These are phyloP conservation scores for Blastocystis sp. DNA, from an alignment of 352 stramenopile genomes.

Conservation along the genomic window DNA sequence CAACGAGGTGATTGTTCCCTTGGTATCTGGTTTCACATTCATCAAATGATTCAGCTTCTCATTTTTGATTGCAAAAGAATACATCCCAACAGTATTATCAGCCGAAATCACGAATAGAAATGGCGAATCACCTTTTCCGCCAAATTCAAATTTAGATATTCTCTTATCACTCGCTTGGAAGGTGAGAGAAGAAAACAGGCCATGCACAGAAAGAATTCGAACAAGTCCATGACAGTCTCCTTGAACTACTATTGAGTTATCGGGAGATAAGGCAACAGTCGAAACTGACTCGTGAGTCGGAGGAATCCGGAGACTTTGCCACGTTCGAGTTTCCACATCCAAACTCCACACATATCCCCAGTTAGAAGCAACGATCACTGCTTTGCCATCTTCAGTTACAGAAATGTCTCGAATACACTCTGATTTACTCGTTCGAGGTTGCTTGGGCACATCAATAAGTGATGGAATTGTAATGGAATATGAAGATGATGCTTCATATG, in stretches of 20 bases:
- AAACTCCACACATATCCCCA: conserved; percentile 59
- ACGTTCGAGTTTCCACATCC: neutral
- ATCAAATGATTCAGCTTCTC: neutral
- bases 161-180: neutral
- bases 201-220: neutral
- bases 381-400: neutral
- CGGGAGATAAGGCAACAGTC: neutral
- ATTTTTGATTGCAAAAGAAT: neutral
- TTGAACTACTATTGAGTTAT: neutral
- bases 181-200: neutral
- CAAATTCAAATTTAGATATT: neutral
- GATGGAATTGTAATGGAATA: neutral
- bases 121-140: neutral
- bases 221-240: neutral
- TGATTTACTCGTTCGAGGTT: conserved; percentile 7
- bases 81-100: neutral
- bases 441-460: neutral
- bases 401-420: conserved; percentile 38
- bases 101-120: neutral
- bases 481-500: neutral
- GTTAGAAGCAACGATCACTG: conserved; percentile 28
- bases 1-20: conserved; percentile 11
- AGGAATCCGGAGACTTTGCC: neutral
- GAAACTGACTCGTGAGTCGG: neutral
- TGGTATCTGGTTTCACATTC: neutral